These are phyloP conservation scores for Penicillium sp. DNA, from an alignment of 2,329 filamentous ascomycete species.

Conservation along the genomic window DNA sequence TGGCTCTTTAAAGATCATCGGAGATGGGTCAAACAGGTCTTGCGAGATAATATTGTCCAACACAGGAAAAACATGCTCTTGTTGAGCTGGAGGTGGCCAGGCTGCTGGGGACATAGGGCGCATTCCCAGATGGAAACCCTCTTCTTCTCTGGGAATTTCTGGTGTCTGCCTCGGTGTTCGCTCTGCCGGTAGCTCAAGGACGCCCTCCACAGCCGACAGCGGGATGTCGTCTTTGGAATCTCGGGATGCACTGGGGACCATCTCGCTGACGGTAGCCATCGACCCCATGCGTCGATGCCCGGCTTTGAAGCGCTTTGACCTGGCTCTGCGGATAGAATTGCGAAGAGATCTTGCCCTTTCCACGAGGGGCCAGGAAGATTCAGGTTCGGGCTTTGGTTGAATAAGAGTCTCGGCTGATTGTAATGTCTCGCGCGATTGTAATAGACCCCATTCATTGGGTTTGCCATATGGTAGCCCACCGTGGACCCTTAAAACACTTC, in stretches of 20 bases:
- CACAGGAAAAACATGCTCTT: conserved; percentile 29
- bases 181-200: conserved; percentile 38
- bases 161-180: conserved; percentile 41
- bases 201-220: conserved; percentile 39
- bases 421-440: conserved; percentile 36
- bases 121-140: conserved; percentile 27
- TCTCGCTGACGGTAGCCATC: conserved; percentile 37
- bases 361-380: conserved; percentile 24
- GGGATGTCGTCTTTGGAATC: conserved; percentile 34
- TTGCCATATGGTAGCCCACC: conserved; percentile 39
- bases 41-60: conserved; percentile 25
- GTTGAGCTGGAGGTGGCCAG: conserved; percentile 34
- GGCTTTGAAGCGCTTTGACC: conserved; percentile 35
- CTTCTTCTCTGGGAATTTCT: conserved; percentile 32
- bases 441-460: conserved; percentile 39
- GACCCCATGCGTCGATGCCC: conserved; percentile 33
- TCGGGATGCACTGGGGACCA: conserved; percentile 21
- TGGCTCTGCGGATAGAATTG: conserved; percentile 38
- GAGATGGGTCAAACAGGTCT: conserved; percentile 26
- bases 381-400: conserved; percentile 22
- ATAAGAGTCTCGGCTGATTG: conserved; percentile 35
- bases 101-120: conserved; percentile 30
- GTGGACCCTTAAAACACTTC: conserved; percentile 33
- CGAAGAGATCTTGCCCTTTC: conserved; percentile 37
- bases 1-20: conserved; percentile 27